These are phyloP conservation scores for Penicillium sp. DNA, from an alignment of 2,329 filamentous ascomycete species.

Conservation along the genomic window DNA sequence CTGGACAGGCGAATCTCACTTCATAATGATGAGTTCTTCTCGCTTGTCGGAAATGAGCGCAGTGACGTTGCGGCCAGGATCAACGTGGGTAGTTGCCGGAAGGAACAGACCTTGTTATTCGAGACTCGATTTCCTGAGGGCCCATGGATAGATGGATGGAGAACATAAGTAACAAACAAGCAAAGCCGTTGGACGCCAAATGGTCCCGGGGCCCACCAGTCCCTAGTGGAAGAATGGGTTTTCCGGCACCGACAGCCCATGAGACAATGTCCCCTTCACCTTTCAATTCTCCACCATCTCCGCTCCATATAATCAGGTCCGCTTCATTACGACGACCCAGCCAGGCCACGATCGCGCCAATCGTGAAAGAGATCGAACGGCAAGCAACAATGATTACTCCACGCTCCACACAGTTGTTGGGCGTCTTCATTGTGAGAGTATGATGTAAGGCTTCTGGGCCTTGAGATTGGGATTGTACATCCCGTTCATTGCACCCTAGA, in stretches of 20 bases:
- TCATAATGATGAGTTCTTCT: not conserved
- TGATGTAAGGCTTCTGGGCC: not conserved
- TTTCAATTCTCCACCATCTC: not conserved
- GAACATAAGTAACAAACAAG: not conserved
- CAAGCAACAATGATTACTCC: not conserved
- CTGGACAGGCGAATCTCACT: not conserved
- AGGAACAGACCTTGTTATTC: not conserved
- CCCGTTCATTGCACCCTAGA: not conserved
- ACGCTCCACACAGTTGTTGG: slow-evolving; percentile 14
- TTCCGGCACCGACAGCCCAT: slow-evolving; percentile 14
- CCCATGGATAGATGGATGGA: not conserved
- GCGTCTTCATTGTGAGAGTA: not conserved
- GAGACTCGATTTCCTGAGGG: not conserved
- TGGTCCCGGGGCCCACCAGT: not conserved
- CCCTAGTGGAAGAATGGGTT: not conserved
- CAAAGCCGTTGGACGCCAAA: slow-evolving; percentile 7
- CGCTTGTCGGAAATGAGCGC: not conserved
- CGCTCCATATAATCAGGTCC: slow-evolving; percentile 2
- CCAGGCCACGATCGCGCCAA: slow-evolving; percentile 1
- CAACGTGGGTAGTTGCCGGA: slow-evolving; percentile 8
- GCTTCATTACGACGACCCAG: not conserved
- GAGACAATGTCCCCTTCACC: not conserved
- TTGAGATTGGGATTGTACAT: not conserved
- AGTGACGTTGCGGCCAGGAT: slow-evolving; percentile 7
- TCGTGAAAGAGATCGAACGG: not conserved